Evolutionary conservation across 1,284 basidiomycete genomes (phyloP).

Genomic region (Marasmius fiardii): DNA sequence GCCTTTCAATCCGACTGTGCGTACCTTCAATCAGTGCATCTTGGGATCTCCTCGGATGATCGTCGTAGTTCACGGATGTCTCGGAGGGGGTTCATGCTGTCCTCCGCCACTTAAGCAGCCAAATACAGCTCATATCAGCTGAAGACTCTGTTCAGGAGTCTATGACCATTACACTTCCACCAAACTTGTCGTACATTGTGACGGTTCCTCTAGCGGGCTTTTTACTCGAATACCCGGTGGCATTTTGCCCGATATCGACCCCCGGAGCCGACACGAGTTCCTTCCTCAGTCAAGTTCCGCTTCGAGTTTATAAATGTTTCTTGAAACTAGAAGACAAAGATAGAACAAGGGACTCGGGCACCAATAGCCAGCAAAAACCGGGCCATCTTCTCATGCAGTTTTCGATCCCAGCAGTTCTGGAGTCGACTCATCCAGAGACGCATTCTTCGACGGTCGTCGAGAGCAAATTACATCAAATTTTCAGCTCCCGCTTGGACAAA

Average conservation of each 20-base stretch:
- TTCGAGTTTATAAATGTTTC: conserved; percentile 46
- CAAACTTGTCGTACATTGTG: conserved; percentile 18
- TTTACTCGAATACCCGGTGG: conserved; percentile 56
- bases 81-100: not conserved
- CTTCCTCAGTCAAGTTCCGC: conserved; percentile 38
- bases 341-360: not conserved
- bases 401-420: conserved; percentile 17
- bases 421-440: not conserved
- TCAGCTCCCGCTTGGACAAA: conserved; percentile 19
- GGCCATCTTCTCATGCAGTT: conserved; percentile 16
- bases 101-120: conserved; percentile 2
- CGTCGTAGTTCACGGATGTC: not conserved
- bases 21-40: too few species aligned
- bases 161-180: conserved; percentile 23
- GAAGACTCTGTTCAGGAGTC: conserved; percentile 7
- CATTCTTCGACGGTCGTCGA: not conserved
- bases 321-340: not conserved
- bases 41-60: not conserved
- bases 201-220: conserved; percentile 49
- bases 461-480: not conserved
- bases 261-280: conserved; percentile 23
- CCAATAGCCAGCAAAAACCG: too few species aligned
- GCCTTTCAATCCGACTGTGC: not conserved
- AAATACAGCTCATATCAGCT: conserved; percentile 5
- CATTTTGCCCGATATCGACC: conserved; percentile 39